These are phyloP conservation scores for Pythium apleroticum DNA, from an alignment of 352 stramenopile genomes.

Conservation along the genomic window DNA sequence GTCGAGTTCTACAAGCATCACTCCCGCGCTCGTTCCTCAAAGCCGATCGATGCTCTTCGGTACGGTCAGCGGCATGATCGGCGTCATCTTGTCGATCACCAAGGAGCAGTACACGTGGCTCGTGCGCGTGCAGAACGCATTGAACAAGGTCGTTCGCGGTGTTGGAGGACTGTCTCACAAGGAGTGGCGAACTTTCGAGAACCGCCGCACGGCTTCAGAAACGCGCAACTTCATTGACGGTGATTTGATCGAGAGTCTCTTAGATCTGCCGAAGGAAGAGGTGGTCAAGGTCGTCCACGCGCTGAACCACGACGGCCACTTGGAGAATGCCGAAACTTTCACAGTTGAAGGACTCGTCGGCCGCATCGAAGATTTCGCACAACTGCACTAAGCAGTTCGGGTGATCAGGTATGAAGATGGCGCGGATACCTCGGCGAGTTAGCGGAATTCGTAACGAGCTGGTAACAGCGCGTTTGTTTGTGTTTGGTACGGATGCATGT, in stretches of 20 bases:
- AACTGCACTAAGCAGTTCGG: slow-evolving; percentile 58
- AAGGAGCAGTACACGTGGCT: slow-evolving; percentile 93
- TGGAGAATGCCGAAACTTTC: slow-evolving; percentile 59
- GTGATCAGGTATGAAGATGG: neutral
- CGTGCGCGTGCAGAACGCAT: slow-evolving; percentile 83
- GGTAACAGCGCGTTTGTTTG: slow-evolving; percentile 1
- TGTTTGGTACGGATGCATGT: neutral
- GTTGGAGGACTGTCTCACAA: slow-evolving; percentile 93
- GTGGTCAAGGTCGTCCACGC: slow-evolving; percentile 91
- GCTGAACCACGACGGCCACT: slow-evolving; percentile 88
- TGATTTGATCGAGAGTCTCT: slow-evolving; percentile 94
- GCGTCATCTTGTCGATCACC: slow-evolving; percentile 90
- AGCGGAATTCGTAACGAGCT: slow-evolving; percentile 1
- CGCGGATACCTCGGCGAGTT: neutral
- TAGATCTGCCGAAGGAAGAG: slow-evolving; percentile 90
- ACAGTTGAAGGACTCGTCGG: slow-evolving; percentile 70
- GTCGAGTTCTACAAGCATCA: neutral
- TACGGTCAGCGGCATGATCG: slow-evolving; percentile 96
- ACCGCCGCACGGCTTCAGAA: slow-evolving; percentile 79
- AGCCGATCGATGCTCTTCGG: slow-evolving; percentile 91
- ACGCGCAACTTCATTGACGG: slow-evolving; percentile 95
- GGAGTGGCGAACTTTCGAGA: slow-evolving; percentile 93
- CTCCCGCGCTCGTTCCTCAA: slow-evolving; percentile 13
- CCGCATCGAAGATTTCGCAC: slow-evolving; percentile 73
- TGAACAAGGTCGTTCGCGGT: slow-evolving; percentile 88